Conservation (phyloP, 129 eudicot species). For the Oenanthe sinensis region DNA sequence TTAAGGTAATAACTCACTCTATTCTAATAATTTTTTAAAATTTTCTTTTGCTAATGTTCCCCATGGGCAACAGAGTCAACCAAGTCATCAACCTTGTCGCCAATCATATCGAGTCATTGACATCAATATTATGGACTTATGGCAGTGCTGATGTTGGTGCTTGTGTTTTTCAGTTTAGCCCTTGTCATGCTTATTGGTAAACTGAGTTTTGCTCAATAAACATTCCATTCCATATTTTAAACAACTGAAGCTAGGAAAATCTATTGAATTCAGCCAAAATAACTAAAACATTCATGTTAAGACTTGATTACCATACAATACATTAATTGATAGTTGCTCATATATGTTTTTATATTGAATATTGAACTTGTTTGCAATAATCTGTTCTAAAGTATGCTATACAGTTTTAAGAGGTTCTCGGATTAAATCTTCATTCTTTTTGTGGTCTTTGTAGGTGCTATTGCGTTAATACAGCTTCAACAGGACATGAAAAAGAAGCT, state of each 20-base stretch:
- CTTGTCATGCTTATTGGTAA: not conserved
- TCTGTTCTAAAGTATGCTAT: not conserved
- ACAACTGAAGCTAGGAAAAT: not conserved
- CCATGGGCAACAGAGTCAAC: not conserved
- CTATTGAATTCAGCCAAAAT: not conserved
- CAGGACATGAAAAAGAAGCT: slow-evolving; percentile 86
- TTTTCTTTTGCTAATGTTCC: not conserved
- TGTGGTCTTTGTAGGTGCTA: slow-evolving; percentile 55
- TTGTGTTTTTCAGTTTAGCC: not conserved
- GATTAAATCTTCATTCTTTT: slow-evolving; percentile 3
- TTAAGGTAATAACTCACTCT: not conserved
- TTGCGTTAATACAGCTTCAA: slow-evolving; percentile 92
- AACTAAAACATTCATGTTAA: not conserved
- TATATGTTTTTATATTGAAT: not conserved
- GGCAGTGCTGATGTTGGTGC: not conserved
- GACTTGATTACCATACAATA: not conserved
- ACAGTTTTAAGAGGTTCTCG: too few species aligned
- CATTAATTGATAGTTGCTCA: not conserved
- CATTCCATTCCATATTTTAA: not conserved
- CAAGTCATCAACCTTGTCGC: slow-evolving; percentile 1
- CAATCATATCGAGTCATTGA: not conserved
- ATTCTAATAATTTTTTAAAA: not conserved
- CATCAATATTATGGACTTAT: not conserved
- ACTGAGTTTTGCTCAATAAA: not conserved
- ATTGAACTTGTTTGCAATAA: not conserved